Evolutionary conservation across 139 green algal species (phyloP).

Genomic region (Ettlia oleoabundans): DNA sequence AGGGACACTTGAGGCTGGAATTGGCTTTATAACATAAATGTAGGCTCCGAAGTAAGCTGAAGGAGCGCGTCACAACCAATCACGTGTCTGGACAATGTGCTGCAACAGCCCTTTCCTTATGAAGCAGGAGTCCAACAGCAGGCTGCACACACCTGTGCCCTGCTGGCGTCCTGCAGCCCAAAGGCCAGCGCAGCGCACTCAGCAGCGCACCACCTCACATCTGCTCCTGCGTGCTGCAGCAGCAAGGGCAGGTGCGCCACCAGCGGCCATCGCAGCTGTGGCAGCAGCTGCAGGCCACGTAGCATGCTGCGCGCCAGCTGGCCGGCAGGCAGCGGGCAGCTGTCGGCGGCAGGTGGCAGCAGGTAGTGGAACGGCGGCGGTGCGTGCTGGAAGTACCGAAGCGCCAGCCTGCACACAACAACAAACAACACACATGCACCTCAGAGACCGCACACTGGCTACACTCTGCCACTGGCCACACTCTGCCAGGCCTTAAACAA

Average conservation of each 20-base stretch:
- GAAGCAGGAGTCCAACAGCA: background rate
- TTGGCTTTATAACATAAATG: background rate
- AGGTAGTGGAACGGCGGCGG: slow-evolving; percentile 44
- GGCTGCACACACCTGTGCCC: background rate
- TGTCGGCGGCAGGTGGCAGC: background rate
- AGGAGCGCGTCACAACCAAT: background rate
- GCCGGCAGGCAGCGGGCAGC: background rate
- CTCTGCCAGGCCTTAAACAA: too few relatives aligned
- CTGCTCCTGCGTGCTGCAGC: slow-evolving; percentile 52
- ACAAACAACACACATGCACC: background rate
- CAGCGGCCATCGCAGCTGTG: slow-evolving; percentile 51
- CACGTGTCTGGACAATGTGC: background rate
- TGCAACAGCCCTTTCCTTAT: background rate
- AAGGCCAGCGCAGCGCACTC: slow-evolving; percentile 53
- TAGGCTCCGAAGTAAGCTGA: background rate
- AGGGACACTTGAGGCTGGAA: too few relatives aligned
- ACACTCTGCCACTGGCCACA: too few relatives aligned
- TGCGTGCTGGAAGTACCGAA: slow-evolving; percentile 45
- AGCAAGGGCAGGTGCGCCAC: slow-evolving; percentile 46
- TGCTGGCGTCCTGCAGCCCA: slow-evolving; percentile 48
- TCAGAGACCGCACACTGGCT: background rate
- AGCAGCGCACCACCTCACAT: slow-evolving; percentile 62
- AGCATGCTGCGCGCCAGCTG: slow-evolving; percentile 58
- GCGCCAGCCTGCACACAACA: slow-evolving; percentile 44
- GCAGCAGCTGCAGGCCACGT: slow-evolving; percentile 59